Percentiles rank a stretch among this genome's conserved stretches.
Conservation (phyloP, 2,329 filamentous ascomycete species). For the Cyclaneusma minus region DNA sequence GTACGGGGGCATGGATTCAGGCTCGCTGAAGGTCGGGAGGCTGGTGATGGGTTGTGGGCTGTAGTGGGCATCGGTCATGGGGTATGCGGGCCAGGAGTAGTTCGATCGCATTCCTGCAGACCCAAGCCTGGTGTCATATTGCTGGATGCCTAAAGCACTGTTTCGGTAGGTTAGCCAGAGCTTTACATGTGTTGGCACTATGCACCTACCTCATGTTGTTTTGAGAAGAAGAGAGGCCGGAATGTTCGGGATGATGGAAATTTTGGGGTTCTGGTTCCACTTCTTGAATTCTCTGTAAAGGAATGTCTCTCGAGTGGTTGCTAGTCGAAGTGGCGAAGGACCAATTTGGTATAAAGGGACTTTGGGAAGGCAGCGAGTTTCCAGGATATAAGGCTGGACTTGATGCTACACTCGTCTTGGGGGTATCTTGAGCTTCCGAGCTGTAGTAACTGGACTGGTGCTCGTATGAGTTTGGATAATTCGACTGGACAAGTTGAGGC, state of each 20-base stretch:
- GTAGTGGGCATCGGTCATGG: background rate
- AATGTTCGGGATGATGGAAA: background rate
- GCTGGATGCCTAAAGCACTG: conserved; percentile 17
- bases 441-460: conserved; percentile 10
- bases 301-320: conserved; percentile 10
- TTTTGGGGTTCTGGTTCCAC: conserved; percentile 3
- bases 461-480: conserved; percentile 8
- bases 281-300: conserved; percentile 13
- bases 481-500: conserved; percentile 7
- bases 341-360: conserved; percentile 15
- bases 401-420: no score
- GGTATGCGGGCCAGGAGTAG: conserved; percentile 2
- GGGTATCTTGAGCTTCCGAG: conserved; percentile 12
- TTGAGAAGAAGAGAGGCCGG: conserved; percentile 9
- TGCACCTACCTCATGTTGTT: conserved; percentile 15
- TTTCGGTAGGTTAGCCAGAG: conserved; percentile 4
- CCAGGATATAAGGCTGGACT: no score
- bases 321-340: conserved; percentile 9
- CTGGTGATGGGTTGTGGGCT: conserved; percentile 2
- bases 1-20: background rate
- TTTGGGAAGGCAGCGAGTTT: conserved; percentile 14
- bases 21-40: conserved; percentile 7
- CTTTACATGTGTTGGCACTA: conserved; percentile 1
- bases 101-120: conserved; percentile 7
- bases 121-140: conserved; percentile 17